Percentiles rank a stretch among this genome's conserved stretches.
Evolutionary conservation across 768 basidiomycete genomes (phyloP).

Genomic region (Daedaleopsis nitida): DNA sequence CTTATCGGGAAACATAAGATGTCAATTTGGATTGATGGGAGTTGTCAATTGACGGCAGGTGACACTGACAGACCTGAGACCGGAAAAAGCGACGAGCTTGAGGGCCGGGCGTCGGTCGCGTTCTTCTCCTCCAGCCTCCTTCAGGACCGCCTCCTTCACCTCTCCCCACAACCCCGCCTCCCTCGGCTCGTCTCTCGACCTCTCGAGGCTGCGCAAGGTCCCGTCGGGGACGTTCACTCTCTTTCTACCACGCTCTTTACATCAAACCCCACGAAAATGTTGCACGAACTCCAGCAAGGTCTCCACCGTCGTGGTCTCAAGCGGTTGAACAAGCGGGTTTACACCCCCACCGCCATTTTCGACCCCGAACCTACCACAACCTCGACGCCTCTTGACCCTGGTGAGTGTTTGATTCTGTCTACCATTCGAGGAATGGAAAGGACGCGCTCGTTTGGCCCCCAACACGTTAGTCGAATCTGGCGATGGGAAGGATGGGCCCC

Average conservation of each 20-base stretch:
- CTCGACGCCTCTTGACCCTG: not conserved
- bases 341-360: slow-evolving; percentile 13
- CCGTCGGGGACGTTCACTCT: slow-evolving; percentile 19
- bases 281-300: slow-evolving; percentile 13
- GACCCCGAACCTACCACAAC: not conserved
- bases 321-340: slow-evolving; percentile 18
- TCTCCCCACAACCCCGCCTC: slow-evolving; percentile 8
- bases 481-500: too few species aligned
- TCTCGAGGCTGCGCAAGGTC: slow-evolving; percentile 15
- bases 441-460: too few species aligned
- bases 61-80: not conserved
- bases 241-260: slow-evolving; percentile 18
- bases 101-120: not conserved
- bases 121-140: not conserved
- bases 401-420: slow-evolving; percentile 7
- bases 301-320: slow-evolving; percentile 20
- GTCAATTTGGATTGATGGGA: not conserved
- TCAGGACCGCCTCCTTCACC: not conserved
- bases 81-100: too few species aligned
- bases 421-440: not conserved
- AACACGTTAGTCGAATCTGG: too few species aligned
- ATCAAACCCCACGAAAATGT: slow-evolving; percentile 15
- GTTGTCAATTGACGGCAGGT: too few species aligned
- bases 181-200: slow-evolving; percentile 6
- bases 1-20: not conserved